Percentiles rank a stretch among this genome's conserved stretches.
Conservation (phyloP, 2,329 filamentous ascomycete species). For the Aspergillus quadricinctus region DNA sequence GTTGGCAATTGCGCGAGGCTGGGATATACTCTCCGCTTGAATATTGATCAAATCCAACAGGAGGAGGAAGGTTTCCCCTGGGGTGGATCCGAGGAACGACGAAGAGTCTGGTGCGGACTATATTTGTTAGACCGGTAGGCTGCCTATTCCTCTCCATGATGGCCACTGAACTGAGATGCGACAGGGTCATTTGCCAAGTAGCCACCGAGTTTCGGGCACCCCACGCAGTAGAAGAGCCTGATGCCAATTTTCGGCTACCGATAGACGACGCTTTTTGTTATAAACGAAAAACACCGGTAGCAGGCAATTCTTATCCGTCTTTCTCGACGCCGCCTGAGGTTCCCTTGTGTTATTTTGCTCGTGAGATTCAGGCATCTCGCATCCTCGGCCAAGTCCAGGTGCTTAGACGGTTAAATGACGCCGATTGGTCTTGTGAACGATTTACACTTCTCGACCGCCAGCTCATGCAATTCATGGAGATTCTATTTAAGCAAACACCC, state of each 20-base stretch:
- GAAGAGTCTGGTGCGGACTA: conserved; percentile 6
- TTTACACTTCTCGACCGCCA: neutral
- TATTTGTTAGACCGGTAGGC: conserved; percentile 7
- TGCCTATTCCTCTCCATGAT: neutral
- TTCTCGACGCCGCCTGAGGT: neutral
- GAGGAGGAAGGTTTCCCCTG: neutral
- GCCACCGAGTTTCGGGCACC: neutral
- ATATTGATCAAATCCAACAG: neutral
- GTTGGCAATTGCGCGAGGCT: conserved; percentile 4
- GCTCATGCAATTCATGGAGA: neutral
- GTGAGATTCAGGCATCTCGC: conserved; percentile 1
- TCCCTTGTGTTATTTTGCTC: conserved; percentile 4
- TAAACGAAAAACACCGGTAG: too few species aligned
- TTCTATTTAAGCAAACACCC: neutral
- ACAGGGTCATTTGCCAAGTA: neutral
- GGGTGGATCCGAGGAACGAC: conserved; percentile 2
- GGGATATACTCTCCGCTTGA: conserved; percentile 1
- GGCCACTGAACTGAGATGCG: too few species aligned
- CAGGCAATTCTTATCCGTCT: neutral
- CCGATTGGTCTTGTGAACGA: neutral
- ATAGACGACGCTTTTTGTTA: neutral
- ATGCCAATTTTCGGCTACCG: neutral
- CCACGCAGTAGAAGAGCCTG: conserved; percentile 3
- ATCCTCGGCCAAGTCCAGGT: conserved; percentile 4
- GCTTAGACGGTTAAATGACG: neutral